Base-by-base conservation (phyloP, 176 grass and related monocot species). In the Pontederia paniculata region DNA sequence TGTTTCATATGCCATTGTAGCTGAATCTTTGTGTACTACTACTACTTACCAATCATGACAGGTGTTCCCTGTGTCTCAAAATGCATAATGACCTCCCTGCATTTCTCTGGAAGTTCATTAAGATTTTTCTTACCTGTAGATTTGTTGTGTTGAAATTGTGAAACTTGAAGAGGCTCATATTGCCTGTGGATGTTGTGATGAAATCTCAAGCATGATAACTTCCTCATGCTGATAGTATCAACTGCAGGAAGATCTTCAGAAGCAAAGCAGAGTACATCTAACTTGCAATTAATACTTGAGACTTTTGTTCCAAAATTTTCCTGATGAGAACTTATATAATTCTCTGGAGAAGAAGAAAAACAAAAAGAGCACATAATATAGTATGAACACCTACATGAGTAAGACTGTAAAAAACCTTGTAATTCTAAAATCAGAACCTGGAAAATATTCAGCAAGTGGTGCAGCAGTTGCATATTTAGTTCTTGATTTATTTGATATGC, bases 51-150 rank as follows among this genome's bases (percentile, higher is more conserved):
- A 48, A 97, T 97, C 93, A 97, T 90, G 20, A 97, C 76, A 63
- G 86, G 91, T 53, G 91, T 97, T 76, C 91, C 91, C 69, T 97
- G 91, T 43, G 86, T 90, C 76, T 90, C 71, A 67, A 97, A 97
- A 81, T 97, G 91, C 54, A 67, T 78, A 12, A 86, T 70, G 55
- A 97, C 72, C 79, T 97, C 91, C 78, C 86, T 85, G 62, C 86
- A 97, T 81, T 87, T 97, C 80, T 90, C 91, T 61, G 91, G 91
- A 84, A 97, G n/a, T n/a, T n/a, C n/a, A n/a, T n/a, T n/a, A n/a
- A n/a, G n/a, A n/a, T n/a, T n/a, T n/a, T n/a, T n/a, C n/a, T n/a
- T n/a, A n/a, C n/a, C n/a, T n/a, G n/a, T n/a, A n/a, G n/a, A n/a
- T n/a, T n/a, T n/a, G n/a, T n/a, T n/a, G n/a, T n/a, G n/a, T n/a